Base-by-base conservation (phyloP, 2,329 filamentous ascomycete genomes). In the Fusarium sambucinum region DNA sequence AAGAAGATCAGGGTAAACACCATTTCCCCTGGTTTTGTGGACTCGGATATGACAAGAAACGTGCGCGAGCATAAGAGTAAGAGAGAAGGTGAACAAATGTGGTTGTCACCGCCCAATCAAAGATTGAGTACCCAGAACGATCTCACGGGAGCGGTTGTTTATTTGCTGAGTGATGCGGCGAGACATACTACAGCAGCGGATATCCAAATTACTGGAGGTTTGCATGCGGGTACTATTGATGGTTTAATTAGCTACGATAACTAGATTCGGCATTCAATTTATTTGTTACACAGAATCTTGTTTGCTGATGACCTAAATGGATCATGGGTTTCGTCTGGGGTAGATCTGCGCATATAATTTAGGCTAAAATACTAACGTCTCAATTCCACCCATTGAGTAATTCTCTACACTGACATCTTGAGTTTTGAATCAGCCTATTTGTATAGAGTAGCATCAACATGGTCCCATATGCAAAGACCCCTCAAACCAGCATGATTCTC, bases 141-240 rank as follows among this genome's bases (percentile, higher is more conserved):
- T 63, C 74, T 84, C 6, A 81, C 79, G 0, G 78, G 77, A 2
- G 79, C 81, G 2, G 77, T 80, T 6, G 73, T 81, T 11, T 84
- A 83, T 60, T 69, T 83, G 17, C 64, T 84, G 25, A 80, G 80
- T 45, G 82, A 84, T 68, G 82, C 80, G 10, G 74, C 81, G 21
- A 71, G 74, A 14, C 79, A 80, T 63, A 83, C 80, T 5, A 83
- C 81, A 0, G 80, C 77, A 3, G 75, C 79, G 3, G 82, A 84
- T 59, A 81, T 84, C 58, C 73, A 75, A 5, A 81, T 84, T 25
- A 82, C 80, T 3, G 82, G 83, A 4, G 83, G 81, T 1, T 53
- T 83, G 14, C 79, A 81, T 66, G 76, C 73, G 11, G 80, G 80
- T 3, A 79, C 77, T 2, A 79, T 80, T 51, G 75, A 79, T 57